Base-by-base conservation (phyloP, 2,329 filamentous ascomycete genomes). In the Emericellopsis atlantica region DNA sequence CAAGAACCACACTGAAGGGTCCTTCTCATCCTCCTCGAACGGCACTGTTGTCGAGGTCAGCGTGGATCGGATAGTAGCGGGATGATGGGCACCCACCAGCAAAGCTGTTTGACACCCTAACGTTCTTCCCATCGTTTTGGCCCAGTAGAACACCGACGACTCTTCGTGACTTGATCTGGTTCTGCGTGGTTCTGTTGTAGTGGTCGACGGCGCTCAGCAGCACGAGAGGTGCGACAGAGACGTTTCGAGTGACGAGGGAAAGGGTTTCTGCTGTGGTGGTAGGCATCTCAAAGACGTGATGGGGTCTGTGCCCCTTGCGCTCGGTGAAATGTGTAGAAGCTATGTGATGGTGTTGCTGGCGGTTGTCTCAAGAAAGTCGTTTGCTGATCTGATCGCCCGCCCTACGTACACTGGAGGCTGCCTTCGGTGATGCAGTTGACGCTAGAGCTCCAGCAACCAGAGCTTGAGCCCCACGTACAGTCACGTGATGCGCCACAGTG, bases 21-120 rank as follows among this genome's bases (percentile, higher is more conserved):
- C 89, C 67, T 94, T 95, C 56, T 95, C 92, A 61, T 98, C 92
- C 69, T 98, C 92, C 65, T 98, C 92, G 57, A 98, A 98, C 1
- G 92, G 92, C 36, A 96, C 92, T 95, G 55, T 32, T 40, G 31
- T 45, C 40, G 26, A 48, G 34, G 37, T 47, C 40, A 46, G 45
- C 36, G 43, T 34, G 12, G 22, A 33, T 5, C 33, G 11, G 6
- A n/a, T n/a, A 34, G n/a, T 12, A 15, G 18, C 32, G 22, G 16
- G 3, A 26, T 7, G 15, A 26, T 14, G n/a, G 8, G 14, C 7
- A 56, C 54, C 46, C 62, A 95, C 90, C 89, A 57, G 92, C 92
- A 64, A 96, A 98, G 67, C 92, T 95, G 78, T 98, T 98, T 49
- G 92, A 96, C 54, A 96, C 92, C 50, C 92, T 80, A 59, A 95